Evolutionary conservation across 345 rosid species (phyloP), one percentile per base, ranked within the genome.

Genomic region (Gossypium ekmanianum): DNA sequence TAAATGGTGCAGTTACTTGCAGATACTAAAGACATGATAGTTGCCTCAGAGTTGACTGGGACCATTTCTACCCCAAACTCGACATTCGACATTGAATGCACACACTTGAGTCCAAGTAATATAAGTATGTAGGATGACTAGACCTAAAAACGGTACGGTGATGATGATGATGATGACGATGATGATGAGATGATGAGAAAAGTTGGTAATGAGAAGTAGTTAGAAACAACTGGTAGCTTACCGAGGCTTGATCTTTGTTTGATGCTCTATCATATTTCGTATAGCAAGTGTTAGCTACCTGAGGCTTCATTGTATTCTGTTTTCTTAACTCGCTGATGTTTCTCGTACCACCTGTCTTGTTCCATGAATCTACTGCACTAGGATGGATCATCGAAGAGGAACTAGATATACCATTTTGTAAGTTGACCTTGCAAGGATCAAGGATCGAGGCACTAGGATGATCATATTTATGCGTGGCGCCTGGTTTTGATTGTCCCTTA

Each of bases 401-500:
- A 55, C 10, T 9, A n/a, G 59, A n/a, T 55, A 55, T n/a, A 18
- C 11, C 59, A 55, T 55, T 55, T n/a, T 55, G 59, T 22, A 18
- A 55, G 11, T 8, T 55, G 59, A 9, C 59, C 59, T 55, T 55
- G 59, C 51, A 12, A 10, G 51, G 16, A 47, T 47, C 14, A 11
- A 47, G 11, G 51, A 9, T 26, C 8, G 59, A 18, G 10, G 59
- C 59, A 55, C 59, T 10, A 9, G 8, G 59, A 55, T 55, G 59
- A 22, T 55, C 59, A 18, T 18, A 55, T 55, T 55, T 52, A n/a
- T n/a, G 59, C 9, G 10, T 55, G 24, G 59, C n/a, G 11, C 22
- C 22, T n/a, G 59, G 59, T 55, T 55, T 74, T 14, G 77, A 2
- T 65, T 84, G 85, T 54, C 85, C 91, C 26, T 80, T 80, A 76